A percentile compares a stretch with the other conserved stretches of the same genome.
Conservation (phyloP, 1,284 basidiomycete genomes). For the Xerocomus nothofagi region DNA sequence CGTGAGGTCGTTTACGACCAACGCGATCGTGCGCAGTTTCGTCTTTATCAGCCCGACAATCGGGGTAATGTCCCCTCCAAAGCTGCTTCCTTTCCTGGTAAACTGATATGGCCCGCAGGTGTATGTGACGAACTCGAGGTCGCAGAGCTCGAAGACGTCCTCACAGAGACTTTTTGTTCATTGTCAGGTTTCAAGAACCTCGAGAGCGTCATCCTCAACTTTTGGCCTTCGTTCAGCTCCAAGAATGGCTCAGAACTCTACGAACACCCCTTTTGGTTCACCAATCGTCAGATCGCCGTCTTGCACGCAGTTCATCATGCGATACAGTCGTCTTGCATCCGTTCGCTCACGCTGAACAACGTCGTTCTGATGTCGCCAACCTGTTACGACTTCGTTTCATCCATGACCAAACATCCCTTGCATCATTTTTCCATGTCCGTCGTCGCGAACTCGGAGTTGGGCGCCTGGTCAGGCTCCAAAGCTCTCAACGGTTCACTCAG, state of each 20-base stretch:
- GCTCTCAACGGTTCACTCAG: constrained; percentile 27
- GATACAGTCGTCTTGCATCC: constrained; percentile 24
- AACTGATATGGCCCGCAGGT: constrained; percentile 12
- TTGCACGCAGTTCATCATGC: constrained; percentile 27
- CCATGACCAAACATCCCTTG: constrained; percentile 28
- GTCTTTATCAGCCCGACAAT: constrained; percentile 15
- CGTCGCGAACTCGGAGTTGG: constrained; percentile 33
- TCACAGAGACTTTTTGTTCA: constrained; percentile 30
- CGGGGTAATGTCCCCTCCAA: constrained; percentile 14
- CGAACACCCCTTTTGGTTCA: constrained; percentile 35
- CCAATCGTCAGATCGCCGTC: constrained; percentile 29
- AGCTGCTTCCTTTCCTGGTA: neutral
- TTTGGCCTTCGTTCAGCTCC: constrained; percentile 34
- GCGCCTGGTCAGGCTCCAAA: constrained; percentile 34
- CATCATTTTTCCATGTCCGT: constrained; percentile 33
- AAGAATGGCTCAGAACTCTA: constrained; percentile 25
- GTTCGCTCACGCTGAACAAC: constrained; percentile 30
- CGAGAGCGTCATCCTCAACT: constrained; percentile 26
- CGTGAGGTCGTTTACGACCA: constrained; percentile 32
- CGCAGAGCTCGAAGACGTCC: constrained; percentile 33
- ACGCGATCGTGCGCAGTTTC: constrained; percentile 26
- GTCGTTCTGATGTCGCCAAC: constrained; percentile 26
- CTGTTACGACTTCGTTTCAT: constrained; percentile 31
- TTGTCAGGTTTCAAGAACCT: constrained; percentile 26
- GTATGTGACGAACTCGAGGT: constrained; percentile 31